These are phyloP conservation scores for Penicillium alfredii DNA, from an alignment of 495 filamentous ascomycete genomes.

Conservation along the genomic window DNA sequence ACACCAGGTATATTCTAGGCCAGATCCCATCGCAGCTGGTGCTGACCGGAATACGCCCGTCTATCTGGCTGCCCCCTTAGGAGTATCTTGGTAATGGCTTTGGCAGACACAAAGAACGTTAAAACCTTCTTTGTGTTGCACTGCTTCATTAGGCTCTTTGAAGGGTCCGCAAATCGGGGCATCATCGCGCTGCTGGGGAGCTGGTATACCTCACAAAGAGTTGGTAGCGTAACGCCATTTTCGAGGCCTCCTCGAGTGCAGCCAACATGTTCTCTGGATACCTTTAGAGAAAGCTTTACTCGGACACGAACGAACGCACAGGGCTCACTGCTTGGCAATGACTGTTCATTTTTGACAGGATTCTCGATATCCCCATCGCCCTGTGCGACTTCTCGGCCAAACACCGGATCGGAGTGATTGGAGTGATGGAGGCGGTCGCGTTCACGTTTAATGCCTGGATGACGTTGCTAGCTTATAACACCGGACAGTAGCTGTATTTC, in stretches of 20 bases:
- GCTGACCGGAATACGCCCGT: constrained; percentile 43
- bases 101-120: constrained; percentile 14
- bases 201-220: constrained; percentile 38
- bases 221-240: constrained; percentile 34
- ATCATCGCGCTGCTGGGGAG: constrained; percentile 46
- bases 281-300: constrained; percentile 43
- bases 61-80: constrained; percentile 46
- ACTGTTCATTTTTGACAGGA: constrained; percentile 48
- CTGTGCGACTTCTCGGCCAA: constrained; percentile 9
- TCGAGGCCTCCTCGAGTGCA: constrained; percentile 19
- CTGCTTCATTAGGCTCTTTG: constrained; percentile 45
- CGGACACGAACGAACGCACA: constrained; percentile 30
- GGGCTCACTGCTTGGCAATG: constrained; percentile 35
- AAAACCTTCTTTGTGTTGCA: constrained; percentile 42
- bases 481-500: constrained; percentile 18
- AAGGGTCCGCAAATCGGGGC: constrained; percentile 43
- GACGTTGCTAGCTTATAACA: constrained; percentile 16
- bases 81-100: constrained; percentile 21
- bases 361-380: constrained; percentile 40
- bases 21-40: constrained; percentile 50
- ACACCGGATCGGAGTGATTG: constrained; percentile 3
- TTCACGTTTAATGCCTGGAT: constrained; percentile 9
- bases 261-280: constrained; percentile 45
- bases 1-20: constrained; percentile 51
- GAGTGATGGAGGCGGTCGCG: constrained; percentile 4